phyloP scores from a whole-genome alignment of 352 stramenopile genomes.

The Phytophthora colocasiae region DNA sequence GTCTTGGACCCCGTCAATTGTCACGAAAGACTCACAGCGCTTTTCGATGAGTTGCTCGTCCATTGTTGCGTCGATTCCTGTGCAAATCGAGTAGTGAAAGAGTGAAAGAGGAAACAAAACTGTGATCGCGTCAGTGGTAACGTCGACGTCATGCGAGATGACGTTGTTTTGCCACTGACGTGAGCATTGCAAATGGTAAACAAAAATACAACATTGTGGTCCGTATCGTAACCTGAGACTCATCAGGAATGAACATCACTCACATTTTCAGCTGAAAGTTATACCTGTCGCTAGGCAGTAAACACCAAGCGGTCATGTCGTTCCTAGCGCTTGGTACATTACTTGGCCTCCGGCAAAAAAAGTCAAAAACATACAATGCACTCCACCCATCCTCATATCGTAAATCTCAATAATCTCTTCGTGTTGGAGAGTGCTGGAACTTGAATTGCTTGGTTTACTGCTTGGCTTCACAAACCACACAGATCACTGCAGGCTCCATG shows the following conservation, averaged over 20 bases:
- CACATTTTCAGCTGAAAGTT: too few relatives aligned
- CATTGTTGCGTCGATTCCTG: conserved; percentile 2
- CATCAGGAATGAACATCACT: too few relatives aligned
- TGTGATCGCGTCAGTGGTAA: conserved; percentile 16
- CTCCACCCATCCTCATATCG: background rate
- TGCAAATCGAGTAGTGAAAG: background rate
- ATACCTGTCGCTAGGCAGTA: too few relatives aligned
- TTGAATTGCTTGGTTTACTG: background rate
- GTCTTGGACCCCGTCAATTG: background rate
- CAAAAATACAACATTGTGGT: too few relatives aligned
- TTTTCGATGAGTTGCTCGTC: conserved; percentile 15
- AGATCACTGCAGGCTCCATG: conserved; percentile 27
- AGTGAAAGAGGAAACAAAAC: conserved; percentile 5
- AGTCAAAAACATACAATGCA: background rate
- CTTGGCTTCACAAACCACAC: conserved; percentile 35
- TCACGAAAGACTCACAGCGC: conserved; percentile 14
- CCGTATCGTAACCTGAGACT: too few relatives aligned
- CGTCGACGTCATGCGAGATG: conserved; percentile 3
- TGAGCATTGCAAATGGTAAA: background rate
- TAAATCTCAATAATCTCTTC: background rate
- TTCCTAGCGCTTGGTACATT: too few relatives aligned
- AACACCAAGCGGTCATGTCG: too few relatives aligned
- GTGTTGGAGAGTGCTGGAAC: conserved; percentile 1
- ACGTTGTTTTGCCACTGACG: conserved; percentile 7
- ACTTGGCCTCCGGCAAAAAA: background rate